Evolutionary conservation across 306 rosid genomes (phyloP).

Genomic region (Arachis hypogaea): DNA sequence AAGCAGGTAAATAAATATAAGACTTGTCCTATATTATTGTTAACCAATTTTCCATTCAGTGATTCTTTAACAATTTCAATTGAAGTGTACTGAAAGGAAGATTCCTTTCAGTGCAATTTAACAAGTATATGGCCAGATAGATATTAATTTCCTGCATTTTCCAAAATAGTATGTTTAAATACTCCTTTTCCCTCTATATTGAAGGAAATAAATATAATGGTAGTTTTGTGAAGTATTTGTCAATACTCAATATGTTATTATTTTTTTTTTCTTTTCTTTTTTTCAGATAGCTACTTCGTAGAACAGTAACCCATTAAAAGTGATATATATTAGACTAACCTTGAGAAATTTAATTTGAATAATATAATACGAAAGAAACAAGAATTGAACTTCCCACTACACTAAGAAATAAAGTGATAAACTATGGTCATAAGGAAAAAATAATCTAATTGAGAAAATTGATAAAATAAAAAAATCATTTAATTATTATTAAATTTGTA

Average conservation of each 20-base stretch:
- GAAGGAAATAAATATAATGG: constrained; percentile 4
- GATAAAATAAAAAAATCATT: too few relatives aligned
- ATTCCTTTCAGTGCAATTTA: constrained; percentile 4
- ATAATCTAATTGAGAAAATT: too few relatives aligned
- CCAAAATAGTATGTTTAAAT: not conserved
- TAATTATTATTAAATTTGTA: too few relatives aligned
- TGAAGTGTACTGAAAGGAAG: not conserved
- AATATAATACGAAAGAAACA: not conserved
- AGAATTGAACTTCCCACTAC: too few relatives aligned
- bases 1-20: not conserved
- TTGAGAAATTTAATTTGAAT: not conserved
- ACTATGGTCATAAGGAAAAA: too few relatives aligned
- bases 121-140: not conserved
- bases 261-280: not conserved
- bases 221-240: not conserved
- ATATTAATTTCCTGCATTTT: constrained; percentile 11
- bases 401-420: too few relatives aligned
- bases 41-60: not conserved
- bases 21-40: not conserved
- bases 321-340: too few relatives aligned
- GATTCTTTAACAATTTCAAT: not conserved
- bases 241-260: not conserved
- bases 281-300: too few relatives aligned
- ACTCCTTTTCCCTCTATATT: not conserved
- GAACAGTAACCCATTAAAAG: too few relatives aligned